Evolutionary conservation across 2,329 filamentous ascomycete genomes (phyloP), one percentile per base, ranked within the genome.

Genomic region (Ceratocystis albifundus): DNA sequence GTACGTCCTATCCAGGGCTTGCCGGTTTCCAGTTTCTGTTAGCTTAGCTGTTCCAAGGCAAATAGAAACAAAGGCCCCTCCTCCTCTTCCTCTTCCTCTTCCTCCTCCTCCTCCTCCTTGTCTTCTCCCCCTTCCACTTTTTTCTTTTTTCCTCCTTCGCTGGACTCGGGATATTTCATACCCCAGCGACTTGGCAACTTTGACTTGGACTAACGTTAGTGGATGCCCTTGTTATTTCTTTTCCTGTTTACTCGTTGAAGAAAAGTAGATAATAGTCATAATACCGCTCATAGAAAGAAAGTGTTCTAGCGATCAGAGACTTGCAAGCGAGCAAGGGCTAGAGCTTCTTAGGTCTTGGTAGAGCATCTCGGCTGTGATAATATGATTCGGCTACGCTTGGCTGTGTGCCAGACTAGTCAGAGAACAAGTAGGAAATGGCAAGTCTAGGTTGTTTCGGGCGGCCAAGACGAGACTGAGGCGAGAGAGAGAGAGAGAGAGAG

Each of bases 11-110:
- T 55, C 45, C 10, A 15, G 17, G 53, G 25, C 25, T 32, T 59
- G 53, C 53, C 28, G 53, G 53, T 59, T 59, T 59, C 53, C 12
- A 20, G 53, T 59, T 59, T 36, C 22, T 48, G 12, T 48, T 55
- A 28, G 50, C 28, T 36, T 59, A 53, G 20, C 20, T n/a, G 53
- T 59, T 59, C 53, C 6, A 59, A 32, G 28, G 53, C 53, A 59
- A 59, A 30, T 32, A 32, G 53, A 59, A 59, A 59, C 53, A 59
- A 32, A 17, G 53, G 8, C 53, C 53, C 10, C n/a, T n/a, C 25
- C 50, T 30, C 50, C 10, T 5, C 22, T n/a, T n/a, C n/a, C n/a
- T n/a, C n/a, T n/a, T n/a, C n/a, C n/a, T n/a, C n/a, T n/a, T n/a
- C 7, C 50, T 22, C 46, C 17, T 48, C 46, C 46, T 20, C n/a